Evolutionary conservation across 805 yeast genomes (phyloP), one percentile per base, ranked within the genome.

Genomic region (Spathaspora boniae): DNA sequence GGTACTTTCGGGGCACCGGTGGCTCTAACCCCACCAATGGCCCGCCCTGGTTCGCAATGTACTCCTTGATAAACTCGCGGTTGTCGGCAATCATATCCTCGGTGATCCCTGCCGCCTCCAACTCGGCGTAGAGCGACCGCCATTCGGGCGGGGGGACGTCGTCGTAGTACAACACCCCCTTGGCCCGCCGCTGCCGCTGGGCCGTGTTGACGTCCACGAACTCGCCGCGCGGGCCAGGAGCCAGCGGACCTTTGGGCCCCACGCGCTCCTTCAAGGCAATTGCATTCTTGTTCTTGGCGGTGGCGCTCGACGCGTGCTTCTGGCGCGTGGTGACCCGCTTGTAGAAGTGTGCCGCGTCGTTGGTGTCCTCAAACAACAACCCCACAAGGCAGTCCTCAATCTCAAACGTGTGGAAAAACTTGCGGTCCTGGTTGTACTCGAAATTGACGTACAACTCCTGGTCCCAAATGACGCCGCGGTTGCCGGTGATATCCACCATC

Each of bases 371-470:
- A 57, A 93, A 93, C 34, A 93, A 61, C 16, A 93, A 67, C 0
- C 98, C 98, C 8, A 80, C 88, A 34, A 70, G 72, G 54, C 96
- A 89, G 16, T 86, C 94, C 48, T 93, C 98, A 30, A 87, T 68
- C 64, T 93, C 98, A 62, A 93, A 93, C 5, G 94, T 72, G 57
- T 93, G 98, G 71, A 93, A 93, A 60, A 86, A 93, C 26, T 95
- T 80, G 21, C 98, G 75, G 58, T 93, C 98, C 59, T 93, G 98
- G 53, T 85, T 77, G 60, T 93, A 93, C 48, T 82, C 81, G 58
- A 93, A 88, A 50, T 86, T 82, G 9, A 86, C 80, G 51, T 86
- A 91, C 32, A 93, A 61, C 59, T 93, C 98, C 59, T 93, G 98
- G 58, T 93, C 98, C 98, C 98, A 93, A 0, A 93, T 46, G 0